Base-by-base conservation (phyloP, 371 early-diverging fungal genomes). In the Lichtheimia ramosa region DNA sequence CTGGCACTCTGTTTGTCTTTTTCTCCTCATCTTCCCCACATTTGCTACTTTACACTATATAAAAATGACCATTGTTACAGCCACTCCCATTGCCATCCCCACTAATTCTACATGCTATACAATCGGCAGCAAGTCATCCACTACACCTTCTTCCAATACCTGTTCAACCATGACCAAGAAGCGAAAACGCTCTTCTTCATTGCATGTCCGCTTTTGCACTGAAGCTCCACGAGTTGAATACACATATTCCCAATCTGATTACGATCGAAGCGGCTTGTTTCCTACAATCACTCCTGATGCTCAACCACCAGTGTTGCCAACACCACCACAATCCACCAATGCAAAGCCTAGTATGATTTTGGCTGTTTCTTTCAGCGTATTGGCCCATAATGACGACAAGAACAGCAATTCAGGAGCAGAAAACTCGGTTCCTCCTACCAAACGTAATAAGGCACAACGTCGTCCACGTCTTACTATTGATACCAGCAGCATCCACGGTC, bases 211-310 rank as follows among this genome's bases (percentile, higher is more conserved):
- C n/a, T 77, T 77, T 48, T 68, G 72, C 43, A 56, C 71, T 21
- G 66, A 69, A 41, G 73, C 65, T 14, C 68, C 67, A 20, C 53
- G 52, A 14, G 63, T 79, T 12, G 71, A 66, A 10, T 68, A 71
- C 51, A 75, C 75, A 8, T 72, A 71, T 46, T 79, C 79, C 12
- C 74, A 67, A 54, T 62, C 76, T 23, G 79, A 79, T 50, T 79
- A 79, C 51, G 76, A 79, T 49, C 64, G 79, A 57, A 72, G 74
- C 60, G 74, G 74, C 3, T 52, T 72, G 7, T 68, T 68, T 27
- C 64, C 66, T n/a, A 50, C 43, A 25, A 21, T 46, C 27, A 40
- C 48, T 43, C 8, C 51, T 21, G 28, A 42, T 24, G 21, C 48
- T 24, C 48, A 41, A 61, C 52, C 40, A 40, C 51, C 43, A 8